These are phyloP conservation scores for Limonium bicolor DNA, from an alignment of 148 eudicot genomes.

Conservation along the genomic window DNA sequence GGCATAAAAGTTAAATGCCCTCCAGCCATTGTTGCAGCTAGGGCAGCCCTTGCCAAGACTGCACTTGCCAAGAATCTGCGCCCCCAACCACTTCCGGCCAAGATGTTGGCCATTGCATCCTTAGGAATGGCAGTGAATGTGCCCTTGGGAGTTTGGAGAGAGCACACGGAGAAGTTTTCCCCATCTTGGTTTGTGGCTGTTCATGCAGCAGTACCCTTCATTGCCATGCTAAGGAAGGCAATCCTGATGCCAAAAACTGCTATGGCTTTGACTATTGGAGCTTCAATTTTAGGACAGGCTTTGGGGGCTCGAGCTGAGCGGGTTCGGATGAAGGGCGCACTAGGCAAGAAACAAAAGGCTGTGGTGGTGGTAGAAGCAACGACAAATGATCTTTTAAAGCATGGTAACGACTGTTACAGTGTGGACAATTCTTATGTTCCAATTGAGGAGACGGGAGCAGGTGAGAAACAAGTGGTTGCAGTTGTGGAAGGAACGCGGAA, in stretches of 20 bases:
- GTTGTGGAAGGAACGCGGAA: too few relatives aligned
- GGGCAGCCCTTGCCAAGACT: constrained; percentile 73
- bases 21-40: constrained; percentile 61
- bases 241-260: constrained; percentile 77
- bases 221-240: constrained; percentile 81
- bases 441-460: too few relatives aligned
- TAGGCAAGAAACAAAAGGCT: constrained; percentile 16
- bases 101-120: constrained; percentile 45
- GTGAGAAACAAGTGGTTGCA: too few relatives aligned
- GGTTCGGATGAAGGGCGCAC: constrained; percentile 29
- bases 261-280: constrained; percentile 72
- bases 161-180: constrained; percentile 66
- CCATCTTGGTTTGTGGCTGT: constrained; percentile 68
- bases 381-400: too few relatives aligned
- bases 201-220: constrained; percentile 82
- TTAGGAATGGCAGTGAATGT: constrained; percentile 73
- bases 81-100: constrained; percentile 62
- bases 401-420: too few relatives aligned
- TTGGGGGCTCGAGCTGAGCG: constrained; percentile 82
- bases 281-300: constrained; percentile 64
- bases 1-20: constrained; percentile 64
- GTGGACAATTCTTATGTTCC: too few relatives aligned
- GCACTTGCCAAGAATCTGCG: constrained; percentile 56
- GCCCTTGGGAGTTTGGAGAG: constrained; percentile 75
- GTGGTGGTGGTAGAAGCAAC: too few relatives aligned